A percentile compares a stretch with the other conserved stretches of the same genome.
phyloP scores from a whole-genome alignment of 768 basidiomycete genomes.

The Punctularia strigosozonata region DNA sequence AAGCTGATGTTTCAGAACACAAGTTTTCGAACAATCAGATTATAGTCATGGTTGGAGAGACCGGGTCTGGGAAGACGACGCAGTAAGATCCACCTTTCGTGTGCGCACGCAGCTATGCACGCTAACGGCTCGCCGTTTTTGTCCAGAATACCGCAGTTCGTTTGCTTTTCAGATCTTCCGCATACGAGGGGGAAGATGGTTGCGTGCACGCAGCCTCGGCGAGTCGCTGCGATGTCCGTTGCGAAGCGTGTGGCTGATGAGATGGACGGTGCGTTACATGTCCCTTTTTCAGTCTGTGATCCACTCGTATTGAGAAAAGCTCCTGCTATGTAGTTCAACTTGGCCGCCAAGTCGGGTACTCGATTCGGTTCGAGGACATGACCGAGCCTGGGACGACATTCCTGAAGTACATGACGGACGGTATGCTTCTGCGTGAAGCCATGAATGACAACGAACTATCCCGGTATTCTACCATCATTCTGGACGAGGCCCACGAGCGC shows the following conservation, averaged over 20 bases:
- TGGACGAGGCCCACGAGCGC: slow-evolving; percentile 98
- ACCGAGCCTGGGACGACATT: slow-evolving; percentile 84
- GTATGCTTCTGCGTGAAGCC: slow-evolving; percentile 96
- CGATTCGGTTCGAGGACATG: slow-evolving; percentile 98
- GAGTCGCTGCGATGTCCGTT: slow-evolving; percentile 96
- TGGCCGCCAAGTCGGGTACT: slow-evolving; percentile 93
- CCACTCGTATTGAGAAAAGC: slow-evolving; percentile 4
- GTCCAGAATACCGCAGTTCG: slow-evolving; percentile 88
- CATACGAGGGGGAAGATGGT: slow-evolving; percentile 85
- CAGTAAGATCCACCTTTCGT: slow-evolving; percentile 41
- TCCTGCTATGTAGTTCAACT: no score
- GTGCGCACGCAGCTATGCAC: background rate
- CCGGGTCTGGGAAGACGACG: slow-evolving; percentile 92
- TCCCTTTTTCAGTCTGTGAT: slow-evolving; percentile 3
- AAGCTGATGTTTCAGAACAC: slow-evolving; percentile 16
- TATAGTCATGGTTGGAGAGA: slow-evolving; percentile 87
- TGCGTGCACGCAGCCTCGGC: slow-evolving; percentile 92
- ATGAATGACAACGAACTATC: slow-evolving; percentile 90
- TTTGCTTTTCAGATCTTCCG: slow-evolving; percentile 85
- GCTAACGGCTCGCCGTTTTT: background rate
- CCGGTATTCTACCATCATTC: slow-evolving; percentile 94
- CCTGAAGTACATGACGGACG: slow-evolving; percentile 99
- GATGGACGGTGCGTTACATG: slow-evolving; percentile 72
- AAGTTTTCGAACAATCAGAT: slow-evolving; percentile 75
- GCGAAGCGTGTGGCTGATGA: slow-evolving; percentile 98